Evolutionary conservation across 148 eudicot species (phyloP).

Genomic region (Persicaria maculosa): DNA sequence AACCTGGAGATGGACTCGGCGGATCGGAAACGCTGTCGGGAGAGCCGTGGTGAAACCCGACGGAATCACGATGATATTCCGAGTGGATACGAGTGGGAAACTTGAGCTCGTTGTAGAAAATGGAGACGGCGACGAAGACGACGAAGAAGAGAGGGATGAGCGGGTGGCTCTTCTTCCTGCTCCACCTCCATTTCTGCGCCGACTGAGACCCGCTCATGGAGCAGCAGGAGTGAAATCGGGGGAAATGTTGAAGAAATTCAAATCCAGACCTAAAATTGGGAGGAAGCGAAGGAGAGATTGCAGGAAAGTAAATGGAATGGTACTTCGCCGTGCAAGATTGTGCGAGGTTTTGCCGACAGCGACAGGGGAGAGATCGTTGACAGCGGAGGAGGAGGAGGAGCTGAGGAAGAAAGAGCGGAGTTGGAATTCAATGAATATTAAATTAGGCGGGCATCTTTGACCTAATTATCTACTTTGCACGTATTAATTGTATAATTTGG

Average conservation of each 20-base stretch:
- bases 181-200: slow-evolving; percentile 45
- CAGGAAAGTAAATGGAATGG: background rate
- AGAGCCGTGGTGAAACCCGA: slow-evolving; percentile 18
- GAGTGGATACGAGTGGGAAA: slow-evolving; percentile 33
- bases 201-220: slow-evolving; percentile 15
- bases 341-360: background rate
- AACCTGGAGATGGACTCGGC: slow-evolving; percentile 32
- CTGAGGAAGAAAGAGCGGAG: background rate
- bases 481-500: too few species aligned
- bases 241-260: background rate
- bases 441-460: background rate
- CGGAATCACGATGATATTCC: slow-evolving; percentile 14
- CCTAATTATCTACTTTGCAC: background rate
- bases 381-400: background rate
- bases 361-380: background rate
- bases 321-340: too few species aligned
- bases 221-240: background rate
- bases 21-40: slow-evolving; percentile 9
- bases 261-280: background rate
- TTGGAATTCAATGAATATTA: background rate
- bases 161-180: slow-evolving; percentile 50
- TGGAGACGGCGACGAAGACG: slow-evolving; percentile 39
- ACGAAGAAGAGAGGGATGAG: slow-evolving; percentile 42
- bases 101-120: slow-evolving; percentile 48
- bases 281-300: background rate